Conservation (phyloP, 495 filamentous ascomycete species). For the Oidiodendron maius region DNA sequence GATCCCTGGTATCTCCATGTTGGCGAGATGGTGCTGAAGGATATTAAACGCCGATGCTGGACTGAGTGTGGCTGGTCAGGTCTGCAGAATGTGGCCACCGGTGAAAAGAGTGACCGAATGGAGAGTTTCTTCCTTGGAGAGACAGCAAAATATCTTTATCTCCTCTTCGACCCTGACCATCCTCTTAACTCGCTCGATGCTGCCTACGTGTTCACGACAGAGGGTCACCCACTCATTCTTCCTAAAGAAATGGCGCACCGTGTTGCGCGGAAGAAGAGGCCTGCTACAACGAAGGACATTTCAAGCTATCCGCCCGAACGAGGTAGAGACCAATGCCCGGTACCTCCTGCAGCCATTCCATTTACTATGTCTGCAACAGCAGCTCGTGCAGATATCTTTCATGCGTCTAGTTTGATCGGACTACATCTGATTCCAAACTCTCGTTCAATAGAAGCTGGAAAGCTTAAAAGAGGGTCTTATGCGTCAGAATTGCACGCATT, state of each 20-base stretch:
- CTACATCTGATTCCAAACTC: constrained; percentile 67
- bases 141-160: constrained; percentile 89
- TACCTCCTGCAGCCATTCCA: constrained; percentile 47
- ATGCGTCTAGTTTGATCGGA: constrained; percentile 80
- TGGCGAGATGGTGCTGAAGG: constrained; percentile 88
- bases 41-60: constrained; percentile 87
- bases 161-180: constrained; percentile 81
- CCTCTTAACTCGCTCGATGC: constrained; percentile 82
- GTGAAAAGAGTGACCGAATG: constrained; percentile 91
- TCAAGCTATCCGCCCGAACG: not conserved
- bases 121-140: constrained; percentile 98
- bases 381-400: constrained; percentile 80
- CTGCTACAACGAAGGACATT: constrained; percentile 3
- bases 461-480: constrained; percentile 24
- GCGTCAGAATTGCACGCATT: constrained; percentile 14
- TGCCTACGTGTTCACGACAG: constrained; percentile 89
- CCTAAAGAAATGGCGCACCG: constrained; percentile 41
- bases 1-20: constrained; percentile 96
- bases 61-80: constrained; percentile 93
- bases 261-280: not conserved
- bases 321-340: constrained; percentile 48
- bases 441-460: constrained; percentile 23
- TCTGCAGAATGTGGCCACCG: constrained; percentile 84
- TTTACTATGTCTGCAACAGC: constrained; percentile 75
- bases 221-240: constrained; percentile 89